Conservation (phyloP, 768 basidiomycete genomes). For the Termitomyces sp. region DNA sequence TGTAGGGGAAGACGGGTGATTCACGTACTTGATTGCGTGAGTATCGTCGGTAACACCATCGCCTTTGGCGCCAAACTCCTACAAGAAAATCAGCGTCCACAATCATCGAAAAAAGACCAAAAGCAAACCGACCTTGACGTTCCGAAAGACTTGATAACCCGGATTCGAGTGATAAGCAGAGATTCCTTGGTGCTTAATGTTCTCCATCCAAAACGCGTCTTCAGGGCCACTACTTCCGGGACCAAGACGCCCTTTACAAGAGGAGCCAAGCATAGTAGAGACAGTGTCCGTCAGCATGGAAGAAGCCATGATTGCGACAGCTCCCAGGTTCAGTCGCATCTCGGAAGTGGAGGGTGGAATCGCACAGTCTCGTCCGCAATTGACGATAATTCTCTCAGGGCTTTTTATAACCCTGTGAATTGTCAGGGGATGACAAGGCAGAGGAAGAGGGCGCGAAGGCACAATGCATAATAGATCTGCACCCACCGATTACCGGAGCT, state of each 20-base stretch:
- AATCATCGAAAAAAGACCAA: constrained; percentile 4
- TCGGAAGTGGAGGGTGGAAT: background rate
- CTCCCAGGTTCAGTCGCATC: background rate
- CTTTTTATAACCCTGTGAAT: background rate
- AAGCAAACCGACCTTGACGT: constrained; percentile 47
- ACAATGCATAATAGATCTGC: background rate
- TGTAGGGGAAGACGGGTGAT: background rate
- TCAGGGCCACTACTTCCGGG: constrained; percentile 44
- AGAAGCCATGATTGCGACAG: background rate
- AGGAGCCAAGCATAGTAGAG: constrained; percentile 31
- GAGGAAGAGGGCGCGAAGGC: background rate
- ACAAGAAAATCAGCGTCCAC: background rate
- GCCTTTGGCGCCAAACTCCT: constrained; percentile 40
- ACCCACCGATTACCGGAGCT: background rate
- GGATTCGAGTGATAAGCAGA: constrained; percentile 59
- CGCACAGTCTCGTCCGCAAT: background rate
- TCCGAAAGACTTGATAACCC: constrained; percentile 67
- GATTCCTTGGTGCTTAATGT: constrained; percentile 66
- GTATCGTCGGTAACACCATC: constrained; percentile 76
- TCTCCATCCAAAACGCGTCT: constrained; percentile 69
- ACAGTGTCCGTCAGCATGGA: constrained; percentile 2
- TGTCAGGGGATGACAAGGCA: background rate
- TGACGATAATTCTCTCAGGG: background rate
- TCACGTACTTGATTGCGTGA: constrained; percentile 60
- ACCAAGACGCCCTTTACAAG: constrained; percentile 42